These are phyloP conservation scores for Wickerhamomyces bovis DNA, from an alignment of 805 yeast genomes.

Conservation along the genomic window DNA sequence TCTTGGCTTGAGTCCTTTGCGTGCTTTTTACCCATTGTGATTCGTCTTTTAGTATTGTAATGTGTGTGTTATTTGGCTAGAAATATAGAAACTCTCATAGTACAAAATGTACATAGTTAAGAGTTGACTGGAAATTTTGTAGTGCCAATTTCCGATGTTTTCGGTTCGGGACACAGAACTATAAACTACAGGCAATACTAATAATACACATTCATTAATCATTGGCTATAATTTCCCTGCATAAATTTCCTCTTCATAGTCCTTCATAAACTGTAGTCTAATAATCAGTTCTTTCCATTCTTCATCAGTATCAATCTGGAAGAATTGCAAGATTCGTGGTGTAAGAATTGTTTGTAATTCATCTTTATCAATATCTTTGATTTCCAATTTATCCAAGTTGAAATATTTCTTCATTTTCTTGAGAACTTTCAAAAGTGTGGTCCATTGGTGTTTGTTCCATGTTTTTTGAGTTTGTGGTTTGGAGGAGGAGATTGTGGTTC, in stretches of 20 bases:
- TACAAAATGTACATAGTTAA: too few species aligned
- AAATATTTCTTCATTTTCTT: background rate
- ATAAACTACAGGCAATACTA: too few species aligned
- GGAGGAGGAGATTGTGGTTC: background rate
- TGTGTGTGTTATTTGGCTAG: too few species aligned
- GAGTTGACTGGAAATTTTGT: too few species aligned
- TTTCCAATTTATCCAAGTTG: background rate
- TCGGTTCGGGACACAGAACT: background rate
- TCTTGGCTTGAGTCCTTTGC: background rate
- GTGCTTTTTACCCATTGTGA: background rate
- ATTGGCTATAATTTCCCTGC: background rate
- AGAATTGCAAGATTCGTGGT: background rate
- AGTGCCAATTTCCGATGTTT: background rate
- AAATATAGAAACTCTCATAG: too few species aligned
- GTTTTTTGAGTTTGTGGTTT: background rate
- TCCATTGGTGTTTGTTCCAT: background rate
- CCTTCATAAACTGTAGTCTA: background rate
- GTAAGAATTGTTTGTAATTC: background rate
- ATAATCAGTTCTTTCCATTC: background rate
- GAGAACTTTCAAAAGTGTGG: background rate
- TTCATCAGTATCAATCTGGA: background rate
- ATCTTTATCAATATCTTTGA: background rate
- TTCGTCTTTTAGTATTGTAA: background rate
- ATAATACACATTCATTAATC: background rate
- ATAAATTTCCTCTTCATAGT: background rate